phyloP scores from a whole-genome alignment of 305 asterid species.

The Fraxinus platypoda region DNA sequence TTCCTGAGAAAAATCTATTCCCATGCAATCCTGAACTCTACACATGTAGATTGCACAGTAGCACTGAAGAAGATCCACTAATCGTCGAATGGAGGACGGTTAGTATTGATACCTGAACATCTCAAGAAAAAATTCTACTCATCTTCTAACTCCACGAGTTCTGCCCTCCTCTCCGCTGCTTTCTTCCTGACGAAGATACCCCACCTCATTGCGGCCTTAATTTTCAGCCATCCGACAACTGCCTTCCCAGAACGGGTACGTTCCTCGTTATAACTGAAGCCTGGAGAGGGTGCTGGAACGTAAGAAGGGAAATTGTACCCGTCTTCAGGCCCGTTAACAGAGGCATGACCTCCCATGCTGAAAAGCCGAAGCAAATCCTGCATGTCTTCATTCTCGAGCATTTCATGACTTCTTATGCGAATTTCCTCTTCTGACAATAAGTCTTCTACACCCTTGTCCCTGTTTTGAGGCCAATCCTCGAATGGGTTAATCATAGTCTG shows the following conservation, averaged over 20 bases:
- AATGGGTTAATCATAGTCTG: slow-evolving; percentile 53
- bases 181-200: slow-evolving; percentile 93
- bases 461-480: slow-evolving; percentile 66
- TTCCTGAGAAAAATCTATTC: slow-evolving; percentile 14
- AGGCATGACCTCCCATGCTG: slow-evolving; percentile 72
- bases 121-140: slow-evolving; percentile 34
- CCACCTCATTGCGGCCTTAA: slow-evolving; percentile 98
- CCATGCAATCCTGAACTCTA: slow-evolving; percentile 20
- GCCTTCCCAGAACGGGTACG: slow-evolving; percentile 72
- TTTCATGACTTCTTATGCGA: slow-evolving; percentile 75
- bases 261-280: slow-evolving; percentile 53
- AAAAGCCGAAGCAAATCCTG: slow-evolving; percentile 80
- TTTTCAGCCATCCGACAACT: slow-evolving; percentile 94
- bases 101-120: background rate
- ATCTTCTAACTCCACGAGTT: slow-evolving; percentile 77
- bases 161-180: slow-evolving; percentile 95
- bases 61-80: slow-evolving; percentile 13
- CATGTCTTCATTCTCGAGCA: slow-evolving; percentile 93
- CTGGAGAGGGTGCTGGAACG: slow-evolving; percentile 61
- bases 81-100: slow-evolving; percentile 1
- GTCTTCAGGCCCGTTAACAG: slow-evolving; percentile 51
- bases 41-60: background rate
- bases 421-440: slow-evolving; percentile 86
- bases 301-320: slow-evolving; percentile 58
- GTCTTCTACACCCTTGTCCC: slow-evolving; percentile 64